These are phyloP conservation scores for Cyberlindnera galapagoensis DNA, from an alignment of 805 yeast species.

Conservation along the genomic window DNA sequence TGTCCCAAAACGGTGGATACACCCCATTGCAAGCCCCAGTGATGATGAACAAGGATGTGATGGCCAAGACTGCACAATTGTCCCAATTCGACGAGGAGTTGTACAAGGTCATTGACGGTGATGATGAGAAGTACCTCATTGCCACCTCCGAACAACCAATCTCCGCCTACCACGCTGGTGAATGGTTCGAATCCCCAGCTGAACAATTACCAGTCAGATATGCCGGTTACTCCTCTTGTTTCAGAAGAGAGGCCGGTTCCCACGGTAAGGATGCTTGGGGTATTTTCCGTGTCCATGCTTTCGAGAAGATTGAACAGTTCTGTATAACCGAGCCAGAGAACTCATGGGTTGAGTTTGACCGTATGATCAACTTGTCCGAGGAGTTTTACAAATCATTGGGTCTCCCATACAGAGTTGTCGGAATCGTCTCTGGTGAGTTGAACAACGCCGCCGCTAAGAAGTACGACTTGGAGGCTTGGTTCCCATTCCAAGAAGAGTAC, in stretches of 20 bases:
- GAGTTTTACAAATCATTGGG: constrained; percentile 89
- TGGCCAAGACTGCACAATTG: constrained; percentile 99
- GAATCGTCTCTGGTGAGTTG: constrained; percentile 96
- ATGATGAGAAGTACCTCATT: constrained; percentile 93
- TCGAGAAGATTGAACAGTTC: constrained; percentile 97
- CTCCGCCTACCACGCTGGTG: constrained; percentile 93
- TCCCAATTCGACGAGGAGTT: constrained; percentile 97
- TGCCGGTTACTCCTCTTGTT: constrained; percentile 97
- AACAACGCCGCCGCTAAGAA: constrained; percentile 99
- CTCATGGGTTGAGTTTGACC: constrained; percentile 96
- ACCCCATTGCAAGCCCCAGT: constrained; percentile 96
- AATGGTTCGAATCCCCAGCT: constrained; percentile 96
- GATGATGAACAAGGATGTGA: constrained; percentile 98
- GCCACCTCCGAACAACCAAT: constrained; percentile 99
- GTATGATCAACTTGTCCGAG: constrained; percentile 88
- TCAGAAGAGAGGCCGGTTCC: constrained; percentile 99
- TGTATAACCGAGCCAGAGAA: constrained; percentile 94
- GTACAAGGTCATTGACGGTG: constrained; percentile 95
- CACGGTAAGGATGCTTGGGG: constrained; percentile 99
- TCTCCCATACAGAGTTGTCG: constrained; percentile 94
- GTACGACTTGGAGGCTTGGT: constrained; percentile 99
- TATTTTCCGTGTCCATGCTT: constrained; percentile 97
- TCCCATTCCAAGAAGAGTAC: constrained; percentile 98
- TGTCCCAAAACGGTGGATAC: constrained; percentile 73
- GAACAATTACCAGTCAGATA: constrained; percentile 96